phyloP scores from a whole-genome alignment of 495 filamentous ascomycete species.

The Penicillium egyptiacum region DNA sequence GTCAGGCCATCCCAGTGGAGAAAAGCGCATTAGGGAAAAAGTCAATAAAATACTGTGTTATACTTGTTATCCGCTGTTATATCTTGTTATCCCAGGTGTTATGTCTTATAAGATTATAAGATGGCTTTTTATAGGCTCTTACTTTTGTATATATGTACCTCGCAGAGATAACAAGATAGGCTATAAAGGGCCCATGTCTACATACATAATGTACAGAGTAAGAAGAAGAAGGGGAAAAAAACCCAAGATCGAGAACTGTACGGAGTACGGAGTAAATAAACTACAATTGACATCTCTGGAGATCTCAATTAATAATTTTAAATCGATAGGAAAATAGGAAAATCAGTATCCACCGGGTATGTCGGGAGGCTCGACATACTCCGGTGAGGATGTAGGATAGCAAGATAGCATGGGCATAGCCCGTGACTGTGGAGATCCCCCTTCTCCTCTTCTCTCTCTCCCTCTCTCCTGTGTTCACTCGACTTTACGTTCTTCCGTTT shows the following conservation, averaged over 20 bases:
- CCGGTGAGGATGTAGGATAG: constrained; percentile 10
- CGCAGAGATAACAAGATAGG: no score
- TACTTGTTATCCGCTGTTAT: background rate
- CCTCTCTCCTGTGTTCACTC: background rate
- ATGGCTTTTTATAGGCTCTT: background rate
- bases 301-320: constrained; percentile 1
- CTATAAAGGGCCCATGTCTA: no score
- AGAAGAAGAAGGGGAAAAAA: background rate
- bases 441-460: constrained; percentile 7
- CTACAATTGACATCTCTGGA: background rate
- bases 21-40: constrained; percentile 3
- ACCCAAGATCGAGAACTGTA: background rate
- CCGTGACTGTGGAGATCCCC: constrained; percentile 4
- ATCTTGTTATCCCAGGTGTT: background rate
- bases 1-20: background rate
- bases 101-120: background rate
- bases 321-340: constrained; percentile 1
- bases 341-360: constrained; percentile 13
- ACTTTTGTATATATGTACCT: no score
- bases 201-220: no score
- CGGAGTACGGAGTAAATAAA: no score
- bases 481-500: background rate
- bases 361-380: constrained; percentile 14
- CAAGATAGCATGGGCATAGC: background rate
- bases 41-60: constrained; percentile 4